Percentiles rank a stretch among this genome's conserved stretches.
Evolutionary conservation across 108 stramenopile species (phyloP).

Genomic region (Fragilaria crotonensis): DNA sequence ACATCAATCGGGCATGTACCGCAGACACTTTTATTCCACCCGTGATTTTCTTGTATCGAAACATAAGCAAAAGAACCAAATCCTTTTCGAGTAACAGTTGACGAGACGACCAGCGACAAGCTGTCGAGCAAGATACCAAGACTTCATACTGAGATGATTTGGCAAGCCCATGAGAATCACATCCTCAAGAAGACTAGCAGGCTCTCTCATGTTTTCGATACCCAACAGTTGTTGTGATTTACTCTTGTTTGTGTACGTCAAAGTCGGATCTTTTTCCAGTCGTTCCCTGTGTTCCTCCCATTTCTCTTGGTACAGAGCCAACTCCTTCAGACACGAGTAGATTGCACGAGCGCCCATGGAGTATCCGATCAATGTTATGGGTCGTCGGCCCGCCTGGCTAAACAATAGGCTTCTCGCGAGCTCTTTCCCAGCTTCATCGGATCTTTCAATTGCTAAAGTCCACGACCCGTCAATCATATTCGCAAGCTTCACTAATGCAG

Average conservation of each 20-base stretch:
- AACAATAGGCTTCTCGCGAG: conserved; percentile 82
- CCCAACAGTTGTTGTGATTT: conserved; percentile 21
- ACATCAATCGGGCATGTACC: conserved; percentile 65
- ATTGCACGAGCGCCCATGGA: conserved; percentile 94
- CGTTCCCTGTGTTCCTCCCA: conserved; percentile 61
- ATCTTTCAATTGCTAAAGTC: conserved; percentile 83
- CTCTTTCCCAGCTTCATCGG: conserved; percentile 84
- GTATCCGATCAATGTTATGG: conserved; percentile 90
- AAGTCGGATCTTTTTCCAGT: conserved; percentile 8
- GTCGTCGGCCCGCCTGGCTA: conserved; percentile 79
- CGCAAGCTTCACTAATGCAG: conserved; percentile 63
- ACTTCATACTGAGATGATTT: conserved; percentile 64
- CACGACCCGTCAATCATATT: conserved; percentile 88
- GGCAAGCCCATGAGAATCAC: conserved; percentile 81
- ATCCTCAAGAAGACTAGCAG: conserved; percentile 86
- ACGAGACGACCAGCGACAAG: conserved; percentile 90
- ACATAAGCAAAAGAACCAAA: conserved; percentile 86
- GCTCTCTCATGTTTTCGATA: conserved; percentile 58
- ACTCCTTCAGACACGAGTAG: conserved; percentile 86
- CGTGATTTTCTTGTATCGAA: conserved; percentile 79
- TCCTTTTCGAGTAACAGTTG: conserved; percentile 90
- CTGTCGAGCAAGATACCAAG: conserved; percentile 78
- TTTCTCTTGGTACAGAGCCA: conserved; percentile 73
- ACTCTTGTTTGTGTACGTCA: conserved; percentile 4
- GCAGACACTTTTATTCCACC: conserved; percentile 64